These are phyloP conservation scores for Suaeda aralocaspica DNA, from an alignment of 148 eudicot genomes.

Conservation along the genomic window DNA sequence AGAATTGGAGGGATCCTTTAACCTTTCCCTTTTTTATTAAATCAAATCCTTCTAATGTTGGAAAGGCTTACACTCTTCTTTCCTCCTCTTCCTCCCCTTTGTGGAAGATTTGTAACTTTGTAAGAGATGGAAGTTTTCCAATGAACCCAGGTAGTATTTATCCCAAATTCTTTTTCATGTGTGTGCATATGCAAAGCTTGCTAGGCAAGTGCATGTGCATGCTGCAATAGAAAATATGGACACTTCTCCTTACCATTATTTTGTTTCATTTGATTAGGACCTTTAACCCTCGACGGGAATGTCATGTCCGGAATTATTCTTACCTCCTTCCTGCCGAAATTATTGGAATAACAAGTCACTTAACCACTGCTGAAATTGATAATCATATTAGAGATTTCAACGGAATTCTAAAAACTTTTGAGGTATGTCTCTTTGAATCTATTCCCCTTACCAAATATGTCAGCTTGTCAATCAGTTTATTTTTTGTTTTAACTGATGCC, in stretches of 20 bases:
- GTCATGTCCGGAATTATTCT: constrained; percentile 71
- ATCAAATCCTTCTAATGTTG: background rate
- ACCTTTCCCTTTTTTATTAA: background rate
- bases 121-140: background rate
- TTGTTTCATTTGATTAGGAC: constrained; percentile 34
- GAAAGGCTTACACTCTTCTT: background rate
- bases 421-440: constrained; percentile 38
- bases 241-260: background rate
- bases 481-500: background rate
- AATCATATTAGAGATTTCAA: constrained; percentile 64
- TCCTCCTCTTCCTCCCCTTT: background rate
- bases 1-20: background rate
- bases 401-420: constrained; percentile 55
- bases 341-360: constrained; percentile 59
- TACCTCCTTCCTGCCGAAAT: constrained; percentile 84
- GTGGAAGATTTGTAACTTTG: background rate
- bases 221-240: background rate
- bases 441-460: background rate
- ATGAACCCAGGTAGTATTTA: background rate
- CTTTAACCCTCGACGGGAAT: constrained; percentile 86
- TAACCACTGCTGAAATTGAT: constrained; percentile 49
- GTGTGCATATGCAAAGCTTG: background rate
- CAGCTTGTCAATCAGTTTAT: background rate
- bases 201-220: background rate
- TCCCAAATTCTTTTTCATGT: background rate